phyloP scores from a whole-genome alignment of 2,329 filamentous ascomycete genomes.

The Atkinsonella hypoxylon region DNA sequence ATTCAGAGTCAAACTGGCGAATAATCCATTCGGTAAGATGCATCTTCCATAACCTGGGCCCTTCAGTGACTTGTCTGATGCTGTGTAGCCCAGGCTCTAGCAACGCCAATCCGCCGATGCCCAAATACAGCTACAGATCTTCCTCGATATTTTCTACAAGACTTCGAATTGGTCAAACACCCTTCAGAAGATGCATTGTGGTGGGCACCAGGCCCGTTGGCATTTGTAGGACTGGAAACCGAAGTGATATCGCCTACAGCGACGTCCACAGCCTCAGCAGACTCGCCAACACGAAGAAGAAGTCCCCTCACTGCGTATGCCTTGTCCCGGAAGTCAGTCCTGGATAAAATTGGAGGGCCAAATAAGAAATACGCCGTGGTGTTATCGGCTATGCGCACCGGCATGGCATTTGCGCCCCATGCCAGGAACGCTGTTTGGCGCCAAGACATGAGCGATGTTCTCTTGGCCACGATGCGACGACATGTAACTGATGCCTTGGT shows the following conservation, averaged over 20 bases:
- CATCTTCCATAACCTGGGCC: too few relatives aligned
- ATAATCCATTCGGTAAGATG: conserved; percentile 51
- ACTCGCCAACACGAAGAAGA: neutral
- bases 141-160: conserved; percentile 51
- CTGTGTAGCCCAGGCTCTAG: conserved; percentile 48
- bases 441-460: conserved; percentile 40
- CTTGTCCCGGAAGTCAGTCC: conserved; percentile 17
- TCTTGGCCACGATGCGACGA: conserved; percentile 39
- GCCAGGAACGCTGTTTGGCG: conserved; percentile 20
- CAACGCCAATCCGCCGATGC: conserved; percentile 47
- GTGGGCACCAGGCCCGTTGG: conserved; percentile 39
- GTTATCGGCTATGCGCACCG: conserved; percentile 14
- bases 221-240: conserved; percentile 16
- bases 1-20: conserved; percentile 45
- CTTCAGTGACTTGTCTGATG: conserved; percentile 7
- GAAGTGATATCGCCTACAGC: neutral
- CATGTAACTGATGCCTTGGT: conserved; percentile 34
- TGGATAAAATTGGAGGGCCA: conserved; percentile 15
- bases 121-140: conserved; percentile 33
- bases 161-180: conserved; percentile 44
- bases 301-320: conserved; percentile 16
- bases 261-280: neutral
- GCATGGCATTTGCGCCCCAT: conserved; percentile 14
- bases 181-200: conserved; percentile 41
- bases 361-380: conserved; percentile 9